A percentile compares a stretch with the other conserved stretches of the same genome.
phyloP scores from a whole-genome alignment of 2,329 filamentous ascomycete genomes.

The Westerdykella ornata region DNA sequence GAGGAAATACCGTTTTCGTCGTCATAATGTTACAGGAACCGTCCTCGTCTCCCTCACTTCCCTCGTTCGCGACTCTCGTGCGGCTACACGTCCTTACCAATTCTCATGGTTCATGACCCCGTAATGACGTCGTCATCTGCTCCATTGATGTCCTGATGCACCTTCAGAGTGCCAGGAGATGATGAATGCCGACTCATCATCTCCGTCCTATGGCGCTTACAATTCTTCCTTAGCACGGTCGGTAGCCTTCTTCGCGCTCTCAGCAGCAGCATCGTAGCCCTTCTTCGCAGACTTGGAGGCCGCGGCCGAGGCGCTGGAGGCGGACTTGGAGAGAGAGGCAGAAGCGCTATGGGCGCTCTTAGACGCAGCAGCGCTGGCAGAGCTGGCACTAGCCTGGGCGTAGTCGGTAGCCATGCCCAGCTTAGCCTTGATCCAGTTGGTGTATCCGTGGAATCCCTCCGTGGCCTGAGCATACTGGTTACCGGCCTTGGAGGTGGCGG shows the following conservation, averaged over 20 bases:
- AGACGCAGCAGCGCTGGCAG: conserved; percentile 18
- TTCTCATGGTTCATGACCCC: no score
- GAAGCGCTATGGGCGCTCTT: conserved; percentile 26
- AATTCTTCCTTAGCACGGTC: conserved; percentile 42
- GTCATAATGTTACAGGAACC: no score
- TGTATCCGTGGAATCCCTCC: conserved; percentile 41
- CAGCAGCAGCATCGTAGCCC: conserved; percentile 28
- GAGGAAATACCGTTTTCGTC: no score
- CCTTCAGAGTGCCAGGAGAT: no score
- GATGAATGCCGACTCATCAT: no score
- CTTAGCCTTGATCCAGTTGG: conserved; percentile 42
- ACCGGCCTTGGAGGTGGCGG: conserved; percentile 51
- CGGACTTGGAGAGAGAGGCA: conserved; percentile 28
- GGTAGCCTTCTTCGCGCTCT: conserved; percentile 28
- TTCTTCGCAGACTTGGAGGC: conserved; percentile 26
- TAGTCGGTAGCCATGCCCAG: conserved; percentile 41
- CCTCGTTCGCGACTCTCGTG: no score
- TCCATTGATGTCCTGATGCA: no score
- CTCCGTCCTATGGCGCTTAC: conserved; percentile 19
- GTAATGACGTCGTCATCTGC: no score
- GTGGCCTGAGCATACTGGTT: conserved; percentile 75
- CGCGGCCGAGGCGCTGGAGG: conserved; percentile 29
- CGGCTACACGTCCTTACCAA: no score
- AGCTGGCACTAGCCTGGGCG: conserved; percentile 17
- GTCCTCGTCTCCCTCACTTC: no score